Base-by-base conservation (phyloP, 345 rosid genomes). In the Aquilaria yunnanensis region DNA sequence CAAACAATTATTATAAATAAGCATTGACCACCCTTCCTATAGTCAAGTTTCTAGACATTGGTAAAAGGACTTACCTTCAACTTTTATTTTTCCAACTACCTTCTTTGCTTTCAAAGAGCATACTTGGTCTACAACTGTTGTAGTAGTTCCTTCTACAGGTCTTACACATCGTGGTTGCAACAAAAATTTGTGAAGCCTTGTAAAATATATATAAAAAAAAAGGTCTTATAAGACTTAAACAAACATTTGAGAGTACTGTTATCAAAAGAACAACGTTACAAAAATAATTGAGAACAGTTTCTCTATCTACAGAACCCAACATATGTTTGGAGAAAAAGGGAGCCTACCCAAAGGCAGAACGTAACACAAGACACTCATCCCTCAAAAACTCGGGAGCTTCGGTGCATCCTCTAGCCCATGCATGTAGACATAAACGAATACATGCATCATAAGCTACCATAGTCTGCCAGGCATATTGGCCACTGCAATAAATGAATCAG, bases 351-450 rank as follows among this genome's bases (percentile, higher is more conserved):
- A 90, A 94, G 59, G 99, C 97, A 70, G 78, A 85, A 59, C 97
- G 84, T 16, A 94, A 90, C 75, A 86, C 72, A 56, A 89, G 81
- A 64, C 99, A 94, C 75, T 90, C 97, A 63, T 94, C 90, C 45
- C 79, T 77, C 64, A 94, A 81, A 83, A 94, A 94, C 74, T 85
- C 92, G 63, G 97, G 94, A 75, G 99, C 99, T 77, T 90, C 96
- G 12, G 87, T 71, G 73, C 92, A 88, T 49, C 88, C 96, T 72
- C 74, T 82, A 59, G 95, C 92, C 99, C 97, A 94, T 37, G 86
- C 81, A 70, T 75, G 73, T 55, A 90, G 79, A 69, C 96, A 90
- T 51, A 90, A 71, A 34, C 99, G 90, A 61, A 90, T 83, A 62
- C 96, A 94, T 69, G 99, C 99, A 78, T 94, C 99, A 77, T 94